Conservation (phyloP, 1,139 yeast species). For the Sugiyamaella novakii region DNA sequence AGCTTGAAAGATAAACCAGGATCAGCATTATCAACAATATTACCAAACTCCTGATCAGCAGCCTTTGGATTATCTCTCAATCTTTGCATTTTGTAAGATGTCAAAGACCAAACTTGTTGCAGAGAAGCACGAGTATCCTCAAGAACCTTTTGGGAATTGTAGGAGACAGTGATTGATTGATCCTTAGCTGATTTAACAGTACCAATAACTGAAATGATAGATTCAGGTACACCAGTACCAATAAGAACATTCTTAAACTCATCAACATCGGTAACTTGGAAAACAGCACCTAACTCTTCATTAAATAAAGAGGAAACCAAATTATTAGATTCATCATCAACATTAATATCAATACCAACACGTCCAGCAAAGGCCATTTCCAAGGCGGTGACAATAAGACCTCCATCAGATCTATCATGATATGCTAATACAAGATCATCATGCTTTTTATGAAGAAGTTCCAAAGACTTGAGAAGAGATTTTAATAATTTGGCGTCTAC, state of each 20-base stretch:
- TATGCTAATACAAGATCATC: conserved; percentile 72
- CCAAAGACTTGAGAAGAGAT: conserved; percentile 67
- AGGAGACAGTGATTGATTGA: conserved; percentile 55
- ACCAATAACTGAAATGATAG: conserved; percentile 65
- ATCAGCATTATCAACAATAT: conserved; percentile 75
- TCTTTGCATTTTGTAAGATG: conserved; percentile 88
- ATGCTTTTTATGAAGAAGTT: conserved; percentile 64
- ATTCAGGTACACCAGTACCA: conserved; percentile 59
- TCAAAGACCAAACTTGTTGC: conserved; percentile 84
- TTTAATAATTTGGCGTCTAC: conserved; percentile 66
- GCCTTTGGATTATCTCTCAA: conserved; percentile 92
- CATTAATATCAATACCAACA: conserved; percentile 63
- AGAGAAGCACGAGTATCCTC: conserved; percentile 64
- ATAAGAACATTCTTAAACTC: conserved; percentile 58
- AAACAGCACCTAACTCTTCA: conserved; percentile 95
- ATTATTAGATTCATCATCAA: conserved; percentile 36
- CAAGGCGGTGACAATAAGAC: conserved; percentile 75
- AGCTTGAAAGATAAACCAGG: conserved; percentile 88
- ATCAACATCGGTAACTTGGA: conserved; percentile 72
- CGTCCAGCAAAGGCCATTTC: conserved; percentile 99
- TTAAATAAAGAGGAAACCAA: conserved; percentile 55
- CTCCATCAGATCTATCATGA: conserved; percentile 98
- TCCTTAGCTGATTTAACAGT: conserved; percentile 55
- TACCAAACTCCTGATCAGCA: conserved; percentile 80
- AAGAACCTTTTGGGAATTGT: conserved; percentile 53